phyloP scores from a whole-genome alignment of 768 basidiomycete species.

The Rhizopogon vulgaris region DNA sequence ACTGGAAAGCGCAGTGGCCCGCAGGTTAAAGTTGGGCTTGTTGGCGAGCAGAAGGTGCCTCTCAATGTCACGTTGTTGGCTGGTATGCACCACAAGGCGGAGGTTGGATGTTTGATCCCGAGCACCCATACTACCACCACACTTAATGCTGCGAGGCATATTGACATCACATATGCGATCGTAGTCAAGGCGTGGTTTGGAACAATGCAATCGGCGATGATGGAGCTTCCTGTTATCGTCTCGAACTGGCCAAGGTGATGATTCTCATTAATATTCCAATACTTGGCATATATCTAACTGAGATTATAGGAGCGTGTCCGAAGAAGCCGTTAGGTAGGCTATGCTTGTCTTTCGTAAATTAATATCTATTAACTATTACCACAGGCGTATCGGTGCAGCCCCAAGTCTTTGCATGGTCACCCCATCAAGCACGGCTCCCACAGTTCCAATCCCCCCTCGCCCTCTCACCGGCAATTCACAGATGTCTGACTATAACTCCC shows the following conservation, averaged over 20 bases:
- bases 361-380: neutral
- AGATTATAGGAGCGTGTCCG: constrained; percentile 54
- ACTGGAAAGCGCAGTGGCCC: constrained; percentile 55
- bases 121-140: constrained; percentile 75
- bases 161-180: constrained; percentile 80
- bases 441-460: constrained; percentile 21
- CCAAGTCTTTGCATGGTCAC: constrained; percentile 31
- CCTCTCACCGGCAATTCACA: constrained; percentile 17
- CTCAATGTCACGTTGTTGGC: constrained; percentile 71
- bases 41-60: constrained; percentile 68
- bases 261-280: constrained; percentile 1
- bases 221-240: constrained; percentile 75
- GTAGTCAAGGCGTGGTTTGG: constrained; percentile 75
- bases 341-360: neutral
- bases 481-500: constrained; percentile 5
- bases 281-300: neutral
- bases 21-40: constrained; percentile 43
- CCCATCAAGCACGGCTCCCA: constrained; percentile 23
- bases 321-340: constrained; percentile 54
- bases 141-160: constrained; percentile 73
- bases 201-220: constrained; percentile 51
- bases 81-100: constrained; percentile 64
- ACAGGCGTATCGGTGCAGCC: constrained; percentile 44
- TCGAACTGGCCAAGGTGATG: constrained; percentile 83
- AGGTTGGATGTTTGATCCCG: constrained; percentile 66